Evolutionary conservation across 768 basidiomycete species (phyloP), one percentile per base, ranked within the genome.

Genomic region (Asterophora lycoperdoides): DNA sequence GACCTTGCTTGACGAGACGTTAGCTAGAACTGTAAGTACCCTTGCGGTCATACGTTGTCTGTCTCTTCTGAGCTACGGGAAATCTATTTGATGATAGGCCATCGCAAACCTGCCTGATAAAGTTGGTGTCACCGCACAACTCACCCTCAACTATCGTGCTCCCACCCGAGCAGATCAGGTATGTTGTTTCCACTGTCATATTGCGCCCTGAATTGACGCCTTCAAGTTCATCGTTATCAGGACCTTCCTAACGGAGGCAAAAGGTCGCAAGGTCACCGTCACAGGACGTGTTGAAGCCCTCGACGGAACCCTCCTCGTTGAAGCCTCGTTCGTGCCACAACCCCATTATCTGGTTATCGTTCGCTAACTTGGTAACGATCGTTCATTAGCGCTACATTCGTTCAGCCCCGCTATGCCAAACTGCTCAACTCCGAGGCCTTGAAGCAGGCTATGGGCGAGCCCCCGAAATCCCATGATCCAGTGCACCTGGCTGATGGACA

Each of bases 121-220:
- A 60, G 83, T 98, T 35, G 95, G 90, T 14, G 94, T 98, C 9
- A 99, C 95, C 0, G 95, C 94, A 1, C 87, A 80, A 36, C 73
- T 99, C 36, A 75, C 75, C 4, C 65, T 97, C 41, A 82, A 84
- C 58, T 99, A 93, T 68, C 82, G 79, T 44, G 86, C 90, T 1
- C 95, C 95, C 0, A 92, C 91, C 2, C 80, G 78, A 45, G 94
- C 94, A 0, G 90, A 95, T 64, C 92, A 91, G 74, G 89, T 84
- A 38, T 13, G 29, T 40, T 14, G 41, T 15, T 8, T 41, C n/a
- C 28, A 19, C 41, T n/a, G 20, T 15, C 5, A 32, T 44, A 15
- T 28, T 34, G 29, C 34, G 36, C 13, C 30, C 29, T 35, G 9
- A 13, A 11, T 42, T 29, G 33, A 38, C 20, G 11, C 67, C 14